phyloP scores from a whole-genome alignment of 192 early-diverging fungal genomes.

The Entomortierella parvispora region DNA sequence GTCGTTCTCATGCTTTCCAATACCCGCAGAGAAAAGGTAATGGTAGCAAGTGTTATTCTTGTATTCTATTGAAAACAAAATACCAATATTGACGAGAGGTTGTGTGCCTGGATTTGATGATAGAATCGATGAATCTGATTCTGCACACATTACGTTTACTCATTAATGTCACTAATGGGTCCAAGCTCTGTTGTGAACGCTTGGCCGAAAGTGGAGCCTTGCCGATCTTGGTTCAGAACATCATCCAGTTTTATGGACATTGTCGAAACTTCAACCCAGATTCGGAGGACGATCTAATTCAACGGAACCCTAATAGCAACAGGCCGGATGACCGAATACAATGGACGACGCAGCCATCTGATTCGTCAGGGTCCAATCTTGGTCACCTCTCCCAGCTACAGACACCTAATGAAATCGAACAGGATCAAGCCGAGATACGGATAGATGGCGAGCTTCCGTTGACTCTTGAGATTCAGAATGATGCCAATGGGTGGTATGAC shows the following conservation, averaged over 20 bases:
- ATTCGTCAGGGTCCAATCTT: not conserved
- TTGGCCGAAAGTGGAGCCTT: conserved; percentile 29
- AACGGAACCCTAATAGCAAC: not conserved
- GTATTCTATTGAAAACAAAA: not conserved
- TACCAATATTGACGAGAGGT: not conserved
- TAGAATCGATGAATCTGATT: conserved; percentile 45
- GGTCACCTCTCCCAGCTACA: too few relatives aligned
- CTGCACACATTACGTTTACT: conserved; percentile 29
- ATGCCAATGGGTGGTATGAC: conserved; percentile 45
- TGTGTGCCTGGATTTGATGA: too few relatives aligned
- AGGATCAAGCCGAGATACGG: not conserved
- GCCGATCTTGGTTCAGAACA: conserved; percentile 27
- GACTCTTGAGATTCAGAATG: conserved; percentile 15
- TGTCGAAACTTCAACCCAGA: conserved; percentile 24
- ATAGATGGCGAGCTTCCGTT: not conserved
- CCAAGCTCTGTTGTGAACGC: conserved; percentile 30
- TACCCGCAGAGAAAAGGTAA: conserved; percentile 34
- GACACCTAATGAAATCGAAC: too few relatives aligned
- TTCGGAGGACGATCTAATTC: not conserved
- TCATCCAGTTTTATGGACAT: conserved; percentile 35
- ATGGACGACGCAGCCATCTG: not conserved
- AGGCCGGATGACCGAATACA: not conserved
- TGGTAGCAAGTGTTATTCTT: not conserved
- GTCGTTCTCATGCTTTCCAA: conserved; percentile 40
- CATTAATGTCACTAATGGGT: conserved; percentile 37